Percentiles rank a stretch among this genome's conserved stretches.
Evolutionary conservation across 1,139 yeast genomes (phyloP).

Genomic region (Taphrina deformans): DNA sequence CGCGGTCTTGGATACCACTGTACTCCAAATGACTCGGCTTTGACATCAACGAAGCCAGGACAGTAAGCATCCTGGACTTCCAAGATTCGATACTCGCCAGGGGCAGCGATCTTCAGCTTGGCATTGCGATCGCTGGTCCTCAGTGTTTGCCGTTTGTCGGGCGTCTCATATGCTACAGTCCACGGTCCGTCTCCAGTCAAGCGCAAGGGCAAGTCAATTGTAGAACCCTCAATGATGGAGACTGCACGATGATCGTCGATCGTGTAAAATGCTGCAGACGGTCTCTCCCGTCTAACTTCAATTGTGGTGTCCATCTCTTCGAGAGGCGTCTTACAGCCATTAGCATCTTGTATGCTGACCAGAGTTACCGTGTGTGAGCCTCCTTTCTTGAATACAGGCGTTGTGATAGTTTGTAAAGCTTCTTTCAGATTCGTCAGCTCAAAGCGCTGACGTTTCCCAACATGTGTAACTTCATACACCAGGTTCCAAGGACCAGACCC

Average conservation of each 20-base stretch:
- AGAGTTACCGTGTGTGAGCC: conserved; percentile 68
- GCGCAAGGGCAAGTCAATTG: conserved; percentile 59
- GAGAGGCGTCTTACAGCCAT: conserved; percentile 72
- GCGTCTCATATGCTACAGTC: conserved; percentile 36
- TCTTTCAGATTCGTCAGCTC: conserved; percentile 51
- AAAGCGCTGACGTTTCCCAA: conserved; percentile 52
- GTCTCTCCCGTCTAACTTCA: conserved; percentile 66
- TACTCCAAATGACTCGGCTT: conserved; percentile 50
- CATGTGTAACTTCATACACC: conserved; percentile 63
- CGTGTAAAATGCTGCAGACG: conserved; percentile 55
- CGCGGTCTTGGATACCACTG: conserved; percentile 61
- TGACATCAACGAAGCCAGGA: conserved; percentile 55
- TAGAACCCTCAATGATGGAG: conserved; percentile 56
- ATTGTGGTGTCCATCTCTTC: conserved; percentile 60
- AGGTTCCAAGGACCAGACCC: conserved; percentile 81
- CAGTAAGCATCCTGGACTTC: conserved; percentile 68
- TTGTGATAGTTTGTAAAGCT: conserved; percentile 50
- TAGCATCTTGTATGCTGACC: conserved; percentile 65
- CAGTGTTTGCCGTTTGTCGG: conserved; percentile 8
- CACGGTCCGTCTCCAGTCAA: conserved; percentile 52
- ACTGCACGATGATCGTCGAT: conserved; percentile 44
- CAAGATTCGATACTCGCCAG: conserved; percentile 64
- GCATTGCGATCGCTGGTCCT: conserved; percentile 42
- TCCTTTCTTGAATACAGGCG: conserved; percentile 61
- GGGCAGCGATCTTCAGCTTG: conserved; percentile 51